These are phyloP conservation scores for Podila verticillata DNA, from an alignment of 192 early-diverging fungal genomes.

Conservation along the genomic window DNA sequence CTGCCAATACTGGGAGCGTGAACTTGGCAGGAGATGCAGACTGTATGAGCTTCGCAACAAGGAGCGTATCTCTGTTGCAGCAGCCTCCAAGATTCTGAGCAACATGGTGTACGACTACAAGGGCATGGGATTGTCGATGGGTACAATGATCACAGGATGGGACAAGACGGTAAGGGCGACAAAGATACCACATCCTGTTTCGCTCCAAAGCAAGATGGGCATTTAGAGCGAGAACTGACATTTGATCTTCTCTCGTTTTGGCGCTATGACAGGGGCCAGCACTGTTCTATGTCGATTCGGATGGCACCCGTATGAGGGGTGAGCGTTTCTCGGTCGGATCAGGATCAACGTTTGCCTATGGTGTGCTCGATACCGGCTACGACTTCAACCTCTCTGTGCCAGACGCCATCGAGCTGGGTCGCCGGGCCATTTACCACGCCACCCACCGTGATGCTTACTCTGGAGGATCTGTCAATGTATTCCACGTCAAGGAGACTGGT, in stretches of 20 bases:
- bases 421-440: conserved; percentile 95
- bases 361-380: conserved; percentile 93
- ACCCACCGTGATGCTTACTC: conserved; percentile 94
- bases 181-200: no score
- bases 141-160: conserved; percentile 99
- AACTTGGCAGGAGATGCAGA: conserved; percentile 92
- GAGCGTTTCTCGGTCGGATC: conserved; percentile 97
- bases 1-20: conserved; percentile 98
- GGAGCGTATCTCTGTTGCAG: conserved; percentile 97
- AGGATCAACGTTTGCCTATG: conserved; percentile 99
- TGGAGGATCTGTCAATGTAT: conserved; percentile 88
- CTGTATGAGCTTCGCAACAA: conserved; percentile 97
- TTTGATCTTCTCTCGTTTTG: not conserved
- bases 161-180: conserved; percentile 80
- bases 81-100: conserved; percentile 94
- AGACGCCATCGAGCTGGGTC: conserved; percentile 92
- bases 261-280: conserved; percentile 75
- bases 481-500: conserved; percentile 91
- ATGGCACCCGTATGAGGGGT: conserved; percentile 87
- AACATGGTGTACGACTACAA: conserved; percentile 99
- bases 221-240: not conserved
- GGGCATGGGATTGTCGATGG: conserved; percentile 99
- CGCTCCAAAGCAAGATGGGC: no score
- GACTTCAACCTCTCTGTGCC: conserved; percentile 79
- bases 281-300: conserved; percentile 97